Evolutionary conservation across 352 stramenopile species (phyloP).

Genomic region (Aphanomyces cochlioides): DNA sequence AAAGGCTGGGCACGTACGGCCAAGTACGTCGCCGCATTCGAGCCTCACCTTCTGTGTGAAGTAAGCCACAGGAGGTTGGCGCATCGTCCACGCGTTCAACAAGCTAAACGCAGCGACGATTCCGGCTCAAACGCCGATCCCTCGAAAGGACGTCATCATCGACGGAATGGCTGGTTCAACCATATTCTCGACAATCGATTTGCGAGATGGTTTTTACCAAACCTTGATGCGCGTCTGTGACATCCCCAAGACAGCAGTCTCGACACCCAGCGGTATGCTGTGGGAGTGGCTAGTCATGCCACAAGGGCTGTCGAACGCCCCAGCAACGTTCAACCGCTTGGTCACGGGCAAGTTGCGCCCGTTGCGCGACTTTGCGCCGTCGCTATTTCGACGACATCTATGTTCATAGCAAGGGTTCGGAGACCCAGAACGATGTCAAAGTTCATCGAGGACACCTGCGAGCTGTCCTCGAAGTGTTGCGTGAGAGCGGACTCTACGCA

Average conservation of each 20-base stretch:
- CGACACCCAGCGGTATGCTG: conserved; percentile 31
- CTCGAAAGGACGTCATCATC: conserved; percentile 32
- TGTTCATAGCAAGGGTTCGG: conserved; percentile 31
- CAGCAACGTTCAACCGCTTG: too few species aligned
- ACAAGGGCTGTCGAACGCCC: too few species aligned
- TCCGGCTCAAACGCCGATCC: conserved; percentile 37
- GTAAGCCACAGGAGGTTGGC: not conserved
- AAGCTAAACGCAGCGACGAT: conserved; percentile 39
- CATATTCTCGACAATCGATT: conserved; percentile 37
- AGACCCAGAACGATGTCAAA: not conserved
- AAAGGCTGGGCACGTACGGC: too few species aligned
- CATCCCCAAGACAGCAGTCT: conserved; percentile 34
- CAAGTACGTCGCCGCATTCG: too few species aligned
- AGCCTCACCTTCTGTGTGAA: not conserved
- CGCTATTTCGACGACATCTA: conserved; percentile 41
- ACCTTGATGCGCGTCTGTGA: not conserved
- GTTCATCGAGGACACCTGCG: conserved; percentile 28
- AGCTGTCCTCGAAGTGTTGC: conserved; percentile 29
- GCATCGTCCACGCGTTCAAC: conserved; percentile 29
- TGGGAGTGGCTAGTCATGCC: conserved; percentile 24
- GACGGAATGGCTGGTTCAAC: conserved; percentile 33
- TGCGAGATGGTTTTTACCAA: conserved; percentile 28
- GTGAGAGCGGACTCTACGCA: too few species aligned
- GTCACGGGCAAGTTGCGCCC: too few species aligned
- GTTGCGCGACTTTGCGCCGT: not conserved